phyloP scores from a whole-genome alignment of 495 filamentous ascomycete species.

The Ascobolus immersus region DNA sequence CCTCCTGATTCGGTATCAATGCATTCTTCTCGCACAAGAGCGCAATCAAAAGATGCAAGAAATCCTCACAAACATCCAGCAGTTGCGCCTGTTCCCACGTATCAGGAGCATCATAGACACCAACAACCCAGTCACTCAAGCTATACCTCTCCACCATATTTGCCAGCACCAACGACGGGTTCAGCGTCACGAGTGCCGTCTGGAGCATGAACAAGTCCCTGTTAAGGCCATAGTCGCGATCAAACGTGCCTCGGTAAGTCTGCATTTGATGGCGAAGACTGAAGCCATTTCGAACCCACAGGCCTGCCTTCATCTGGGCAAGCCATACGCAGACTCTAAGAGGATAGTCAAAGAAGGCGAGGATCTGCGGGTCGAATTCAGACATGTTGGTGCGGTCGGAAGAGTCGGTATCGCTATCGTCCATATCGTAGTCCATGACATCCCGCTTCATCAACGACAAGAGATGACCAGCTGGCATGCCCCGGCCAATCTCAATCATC shows the following conservation, averaged over 20 bases:
- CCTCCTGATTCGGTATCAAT: conserved; percentile 44
- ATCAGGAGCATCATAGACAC: conserved; percentile 40
- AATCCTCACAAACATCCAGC: conserved; percentile 81
- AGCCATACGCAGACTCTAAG: conserved; percentile 86
- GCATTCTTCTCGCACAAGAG: conserved; percentile 67
- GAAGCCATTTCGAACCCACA: conserved; percentile 96
- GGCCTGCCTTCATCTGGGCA: conserved; percentile 86
- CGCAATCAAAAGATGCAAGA: conserved; percentile 79
- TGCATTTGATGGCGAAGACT: conserved; percentile 85
- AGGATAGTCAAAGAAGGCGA: conserved; percentile 78
- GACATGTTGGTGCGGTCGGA: conserved; percentile 3
- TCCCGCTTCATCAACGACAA: conserved; percentile 19
- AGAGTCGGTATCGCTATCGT: conserved; percentile 14
- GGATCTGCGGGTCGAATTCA: conserved; percentile 47
- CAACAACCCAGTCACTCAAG: conserved; percentile 69
- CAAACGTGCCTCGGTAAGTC: conserved; percentile 64
- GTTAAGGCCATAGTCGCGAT: conserved; percentile 76
- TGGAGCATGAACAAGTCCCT: conserved; percentile 89
- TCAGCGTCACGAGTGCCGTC: conserved; percentile 63
- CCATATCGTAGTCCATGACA: conserved; percentile 16
- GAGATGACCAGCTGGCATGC: conserved; percentile 38
- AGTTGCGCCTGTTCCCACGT: conserved; percentile 64
- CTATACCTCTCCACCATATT: conserved; percentile 79
- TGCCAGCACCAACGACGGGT: conserved; percentile 62
- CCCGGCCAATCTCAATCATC: conserved; percentile 72